A percentile compares a stretch with the other conserved stretches of the same genome.
Evolutionary conservation across 2,329 filamentous ascomycete genomes (phyloP).

Genomic region (Colletotrichum acutatum): DNA sequence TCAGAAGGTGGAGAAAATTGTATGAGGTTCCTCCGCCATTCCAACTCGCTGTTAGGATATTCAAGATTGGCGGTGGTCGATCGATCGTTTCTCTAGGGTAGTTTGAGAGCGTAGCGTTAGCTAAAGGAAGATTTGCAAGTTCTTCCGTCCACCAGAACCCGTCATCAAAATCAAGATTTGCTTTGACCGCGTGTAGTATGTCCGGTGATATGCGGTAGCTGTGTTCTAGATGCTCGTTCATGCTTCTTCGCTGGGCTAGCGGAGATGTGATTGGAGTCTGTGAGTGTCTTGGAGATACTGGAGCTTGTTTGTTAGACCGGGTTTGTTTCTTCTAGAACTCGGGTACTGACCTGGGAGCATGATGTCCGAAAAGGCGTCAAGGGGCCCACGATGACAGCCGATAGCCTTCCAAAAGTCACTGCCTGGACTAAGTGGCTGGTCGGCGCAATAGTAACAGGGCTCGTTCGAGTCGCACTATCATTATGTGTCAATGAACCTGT

Average conservation of each 20-base stretch:
- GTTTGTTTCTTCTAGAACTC: neutral
- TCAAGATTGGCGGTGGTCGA: slow-evolving; percentile 60
- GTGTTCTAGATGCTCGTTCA: slow-evolving; percentile 64
- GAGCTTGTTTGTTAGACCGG: slow-evolving; percentile 45
- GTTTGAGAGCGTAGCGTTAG: slow-evolving; percentile 50
- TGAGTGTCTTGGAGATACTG: slow-evolving; percentile 58
- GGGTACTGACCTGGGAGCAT: slow-evolving; percentile 59
- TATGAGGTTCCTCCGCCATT: slow-evolving; percentile 61
- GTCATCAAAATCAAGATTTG: slow-evolving; percentile 64
- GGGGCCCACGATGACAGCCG: slow-evolving; percentile 62
- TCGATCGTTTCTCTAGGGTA: slow-evolving; percentile 53
- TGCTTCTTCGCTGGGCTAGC: slow-evolving; percentile 57
- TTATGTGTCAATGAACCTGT: slow-evolving; percentile 2
- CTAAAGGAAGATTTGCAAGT: slow-evolving; percentile 51
- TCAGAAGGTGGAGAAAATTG: slow-evolving; percentile 64
- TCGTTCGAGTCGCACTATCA: slow-evolving; percentile 62
- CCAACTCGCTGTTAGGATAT: slow-evolving; percentile 62
- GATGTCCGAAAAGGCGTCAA: slow-evolving; percentile 59
- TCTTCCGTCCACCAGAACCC: slow-evolving; percentile 69
- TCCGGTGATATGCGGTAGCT: slow-evolving; percentile 55
- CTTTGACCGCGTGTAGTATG: slow-evolving; percentile 53
- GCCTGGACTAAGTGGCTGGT: slow-evolving; percentile 47
- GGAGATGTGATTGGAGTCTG: slow-evolving; percentile 64
- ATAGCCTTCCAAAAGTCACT: slow-evolving; percentile 60
- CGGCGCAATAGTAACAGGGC: slow-evolving; percentile 59